A percentile compares a stretch with the other conserved stretches of the same genome.
phyloP scores from a whole-genome alignment of 768 basidiomycete species.

The Lepiota venenata region DNA sequence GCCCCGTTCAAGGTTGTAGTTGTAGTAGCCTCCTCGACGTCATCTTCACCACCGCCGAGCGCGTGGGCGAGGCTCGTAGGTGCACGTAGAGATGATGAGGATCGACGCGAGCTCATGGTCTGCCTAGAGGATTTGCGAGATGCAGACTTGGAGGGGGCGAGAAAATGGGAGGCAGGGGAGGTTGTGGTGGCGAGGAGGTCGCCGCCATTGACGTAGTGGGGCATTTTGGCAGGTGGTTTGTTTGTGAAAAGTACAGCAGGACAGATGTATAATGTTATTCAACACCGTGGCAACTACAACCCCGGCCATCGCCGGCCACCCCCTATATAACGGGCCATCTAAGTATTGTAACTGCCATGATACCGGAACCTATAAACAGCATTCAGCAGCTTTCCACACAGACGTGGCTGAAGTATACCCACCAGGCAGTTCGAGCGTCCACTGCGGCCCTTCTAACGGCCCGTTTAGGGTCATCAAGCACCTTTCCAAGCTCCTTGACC shows the following conservation, averaged over 20 bases:
- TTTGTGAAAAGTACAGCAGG: conserved; percentile 8
- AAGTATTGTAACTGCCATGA: conserved; percentile 12
- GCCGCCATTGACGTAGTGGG: conserved; percentile 28
- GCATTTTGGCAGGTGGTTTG: conserved; percentile 23
- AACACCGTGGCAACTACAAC: conserved; percentile 11
- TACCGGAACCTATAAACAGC: conserved; percentile 4
- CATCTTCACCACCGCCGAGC: conserved; percentile 31
- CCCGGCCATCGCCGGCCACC: conserved; percentile 11
- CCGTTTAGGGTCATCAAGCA: conserved; percentile 87
- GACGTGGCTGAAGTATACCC: conserved; percentile 8
- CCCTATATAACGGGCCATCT: conserved; percentile 1
- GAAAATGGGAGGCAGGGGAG: conserved; percentile 27
- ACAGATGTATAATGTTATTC: neutral
- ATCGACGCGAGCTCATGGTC: conserved; percentile 38
- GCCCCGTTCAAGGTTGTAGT: conserved; percentile 9
- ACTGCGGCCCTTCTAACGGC: conserved; percentile 87
- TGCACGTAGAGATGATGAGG: conserved; percentile 48
- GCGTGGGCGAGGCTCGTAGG: conserved; percentile 32
- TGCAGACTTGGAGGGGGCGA: conserved; percentile 30
- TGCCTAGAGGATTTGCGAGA: conserved; percentile 26
- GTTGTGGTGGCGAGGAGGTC: conserved; percentile 20
- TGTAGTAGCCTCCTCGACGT: conserved; percentile 13
- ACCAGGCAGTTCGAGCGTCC: conserved; percentile 45
- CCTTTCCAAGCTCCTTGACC: conserved; percentile 68
- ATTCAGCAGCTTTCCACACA: conserved; percentile 13